phyloP scores from a whole-genome alignment of 257 asterid genomes.

The Paulownia fortunei region DNA sequence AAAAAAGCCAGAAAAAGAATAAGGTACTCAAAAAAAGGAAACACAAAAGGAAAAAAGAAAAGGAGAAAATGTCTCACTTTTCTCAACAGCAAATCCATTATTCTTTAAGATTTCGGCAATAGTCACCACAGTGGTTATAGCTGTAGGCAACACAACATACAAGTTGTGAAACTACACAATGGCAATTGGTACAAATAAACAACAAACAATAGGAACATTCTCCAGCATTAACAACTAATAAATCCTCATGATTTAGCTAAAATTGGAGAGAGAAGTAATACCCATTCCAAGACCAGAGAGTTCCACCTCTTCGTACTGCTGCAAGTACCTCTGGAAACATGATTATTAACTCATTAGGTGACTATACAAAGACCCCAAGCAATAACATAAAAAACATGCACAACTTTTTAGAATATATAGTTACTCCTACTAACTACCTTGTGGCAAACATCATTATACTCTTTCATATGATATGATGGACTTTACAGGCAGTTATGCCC shows the following conservation, averaged over 20 bases:
- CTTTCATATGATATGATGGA: no score
- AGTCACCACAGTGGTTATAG: conserved; percentile 76
- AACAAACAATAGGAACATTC: not conserved
- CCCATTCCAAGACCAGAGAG: conserved; percentile 92
- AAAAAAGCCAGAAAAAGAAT: not conserved
- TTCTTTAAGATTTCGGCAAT: conserved; percentile 79
- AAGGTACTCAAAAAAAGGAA: not conserved
- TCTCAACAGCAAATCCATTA: conserved; percentile 75
- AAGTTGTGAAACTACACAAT: conserved; percentile 3
- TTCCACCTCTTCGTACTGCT: conserved; percentile 68
- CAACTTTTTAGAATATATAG: not conserved
- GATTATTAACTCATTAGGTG: conserved; percentile 11
- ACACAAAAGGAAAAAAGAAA: not conserved
- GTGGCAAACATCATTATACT: not conserved
- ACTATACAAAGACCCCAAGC: not conserved
- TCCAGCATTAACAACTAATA: not conserved
- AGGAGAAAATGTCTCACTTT: conserved; percentile 45
- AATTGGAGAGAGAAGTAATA: conserved; percentile 35
- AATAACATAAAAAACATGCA: not conserved
- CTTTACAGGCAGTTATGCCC: not conserved
- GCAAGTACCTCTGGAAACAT: conserved; percentile 72
- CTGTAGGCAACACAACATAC: conserved; percentile 37
- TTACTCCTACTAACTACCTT: not conserved
- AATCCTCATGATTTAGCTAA: not conserved
- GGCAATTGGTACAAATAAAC: not conserved